Conservation (phyloP, 2,329 filamentous ascomycete genomes). For the Talaromyces sp. region DNA sequence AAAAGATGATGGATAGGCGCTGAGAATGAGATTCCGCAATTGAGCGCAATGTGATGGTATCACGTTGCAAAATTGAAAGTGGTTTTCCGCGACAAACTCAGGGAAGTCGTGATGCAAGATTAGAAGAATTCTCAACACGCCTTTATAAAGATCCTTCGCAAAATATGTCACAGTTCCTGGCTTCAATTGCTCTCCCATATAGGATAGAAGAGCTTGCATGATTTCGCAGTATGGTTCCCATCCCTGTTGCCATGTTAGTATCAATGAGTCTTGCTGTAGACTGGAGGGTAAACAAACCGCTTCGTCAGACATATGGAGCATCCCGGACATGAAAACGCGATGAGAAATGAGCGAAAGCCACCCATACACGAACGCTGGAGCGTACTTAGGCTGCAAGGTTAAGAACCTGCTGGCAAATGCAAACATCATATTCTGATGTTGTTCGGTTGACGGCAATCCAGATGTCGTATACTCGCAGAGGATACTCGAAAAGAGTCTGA, state of each 20-base stretch:
- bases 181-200: conserved; percentile 75
- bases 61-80: conserved; percentile 71
- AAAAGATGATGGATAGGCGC: conserved; percentile 66
- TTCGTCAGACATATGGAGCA: conserved; percentile 63
- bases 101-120: conserved; percentile 91
- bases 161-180: conserved; percentile 61
- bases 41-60: conserved; percentile 82
- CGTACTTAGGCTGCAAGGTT: conserved; percentile 67
- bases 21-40: conserved; percentile 80
- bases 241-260: conserved; percentile 41
- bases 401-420: conserved; percentile 66
- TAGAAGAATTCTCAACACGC: conserved; percentile 72
- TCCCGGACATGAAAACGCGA: conserved; percentile 71
- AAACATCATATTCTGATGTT: conserved; percentile 64
- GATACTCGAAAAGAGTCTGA: conserved; percentile 78
- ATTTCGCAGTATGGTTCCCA: conserved; percentile 72
- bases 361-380: conserved; percentile 76
- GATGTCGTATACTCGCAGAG: conserved; percentile 65
- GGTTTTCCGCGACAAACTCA: conserved; percentile 84
- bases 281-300: conserved; percentile 25
- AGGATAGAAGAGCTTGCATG: conserved; percentile 64
- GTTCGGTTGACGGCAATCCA: conserved; percentile 52
- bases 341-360: conserved; percentile 83
- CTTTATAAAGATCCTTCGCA: conserved; percentile 78
- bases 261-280: background rate